These are phyloP conservation scores for Phytophthora agathidicida DNA, from an alignment of 352 stramenopile species.

Conservation along the genomic window DNA sequence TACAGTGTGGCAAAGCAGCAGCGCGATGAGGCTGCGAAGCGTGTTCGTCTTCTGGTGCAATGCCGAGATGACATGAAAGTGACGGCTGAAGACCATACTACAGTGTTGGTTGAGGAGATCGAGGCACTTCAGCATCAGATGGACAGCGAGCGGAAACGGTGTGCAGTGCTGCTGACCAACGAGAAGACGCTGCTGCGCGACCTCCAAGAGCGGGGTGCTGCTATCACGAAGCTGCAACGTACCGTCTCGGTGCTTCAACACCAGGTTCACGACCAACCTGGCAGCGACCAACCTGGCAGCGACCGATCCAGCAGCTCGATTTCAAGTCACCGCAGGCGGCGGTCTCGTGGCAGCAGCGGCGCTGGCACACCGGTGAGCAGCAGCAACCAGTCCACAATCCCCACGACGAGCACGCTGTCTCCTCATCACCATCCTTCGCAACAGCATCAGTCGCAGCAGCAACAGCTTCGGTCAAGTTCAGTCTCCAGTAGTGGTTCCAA, in stretches of 20 bases:
- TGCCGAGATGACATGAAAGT: conserved; percentile 73
- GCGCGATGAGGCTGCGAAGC: conserved; percentile 64
- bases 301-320: conserved; percentile 21
- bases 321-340: conserved; percentile 20
- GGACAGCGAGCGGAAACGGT: conserved; percentile 70
- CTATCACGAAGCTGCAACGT: conserved; percentile 59
- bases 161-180: conserved; percentile 62
- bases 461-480: conserved; percentile 18
- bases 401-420: conserved; percentile 31
- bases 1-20: conserved; percentile 52
- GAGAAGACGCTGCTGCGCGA: conserved; percentile 77
- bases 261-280: conserved; percentile 15
- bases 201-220: conserved; percentile 68
- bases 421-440: conserved; percentile 19
- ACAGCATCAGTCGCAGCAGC: conserved; percentile 11
- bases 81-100: conserved; percentile 65
- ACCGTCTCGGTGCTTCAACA: conserved; percentile 46
- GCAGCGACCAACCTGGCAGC: conserved; percentile 14
- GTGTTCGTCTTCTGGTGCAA: conserved; percentile 56
- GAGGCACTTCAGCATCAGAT: conserved; percentile 68
- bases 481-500: conserved; percentile 10
- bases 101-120: conserved; percentile 73
- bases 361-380: conserved; percentile 30
- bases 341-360: conserved; percentile 30
- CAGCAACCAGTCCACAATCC: conserved; percentile 39